These are phyloP conservation scores for Hanseniaspora hatyaiensis DNA, from an alignment of 805 yeast genomes.

Conservation along the genomic window DNA sequence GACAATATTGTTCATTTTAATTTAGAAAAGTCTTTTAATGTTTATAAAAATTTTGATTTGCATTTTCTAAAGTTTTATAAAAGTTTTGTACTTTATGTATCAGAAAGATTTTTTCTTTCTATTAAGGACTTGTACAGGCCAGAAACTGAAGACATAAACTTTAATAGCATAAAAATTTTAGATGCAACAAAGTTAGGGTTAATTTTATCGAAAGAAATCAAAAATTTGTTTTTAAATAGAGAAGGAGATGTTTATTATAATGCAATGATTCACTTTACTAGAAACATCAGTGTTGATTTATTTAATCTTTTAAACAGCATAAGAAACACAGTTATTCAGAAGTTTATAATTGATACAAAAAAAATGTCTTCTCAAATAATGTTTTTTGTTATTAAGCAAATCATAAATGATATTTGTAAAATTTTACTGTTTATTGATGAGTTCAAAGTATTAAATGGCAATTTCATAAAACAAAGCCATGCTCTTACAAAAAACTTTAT, in stretches of 20 bases:
- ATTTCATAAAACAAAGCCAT: background rate
- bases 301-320: background rate
- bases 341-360: background rate
- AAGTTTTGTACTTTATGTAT: background rate
- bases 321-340: background rate
- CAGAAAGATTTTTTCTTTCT: background rate
- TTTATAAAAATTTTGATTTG: background rate
- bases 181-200: constrained; percentile 6
- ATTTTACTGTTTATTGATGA: background rate
- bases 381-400: no score
- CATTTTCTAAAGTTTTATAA: background rate
- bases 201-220: background rate
- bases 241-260: background rate
- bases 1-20: background rate
- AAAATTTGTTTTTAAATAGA: background rate
- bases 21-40: background rate
- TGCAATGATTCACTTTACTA: background rate
- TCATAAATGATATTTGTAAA: background rate
- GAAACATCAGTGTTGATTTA: background rate
- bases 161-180: background rate
- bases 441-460: background rate
- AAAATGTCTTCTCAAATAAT: background rate
- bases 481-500: background rate
- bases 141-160: background rate
- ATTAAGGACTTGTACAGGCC: background rate